Evolutionary conservation across 2,329 filamentous ascomycete genomes (phyloP).

Genomic region (Eutypa lata): DNA sequence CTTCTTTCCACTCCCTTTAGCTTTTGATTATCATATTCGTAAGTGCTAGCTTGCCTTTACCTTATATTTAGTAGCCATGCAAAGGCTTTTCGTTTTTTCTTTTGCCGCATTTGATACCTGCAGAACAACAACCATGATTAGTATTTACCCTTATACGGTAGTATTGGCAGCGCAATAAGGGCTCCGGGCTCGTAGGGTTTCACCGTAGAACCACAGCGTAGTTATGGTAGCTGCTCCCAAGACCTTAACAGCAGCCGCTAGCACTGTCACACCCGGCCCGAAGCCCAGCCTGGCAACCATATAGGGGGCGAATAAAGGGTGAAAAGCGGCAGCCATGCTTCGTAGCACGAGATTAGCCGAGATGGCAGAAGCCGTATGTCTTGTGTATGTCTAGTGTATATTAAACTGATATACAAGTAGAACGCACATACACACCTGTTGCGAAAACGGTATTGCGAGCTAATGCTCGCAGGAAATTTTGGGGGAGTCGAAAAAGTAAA

Average conservation of each 20-base stretch:
- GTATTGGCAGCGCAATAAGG: background rate
- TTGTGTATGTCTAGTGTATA: background rate
- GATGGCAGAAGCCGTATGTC: background rate
- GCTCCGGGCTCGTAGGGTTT: background rate
- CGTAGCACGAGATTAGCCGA: background rate
- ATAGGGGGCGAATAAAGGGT: background rate
- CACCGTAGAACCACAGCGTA: background rate
- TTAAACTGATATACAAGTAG: background rate
- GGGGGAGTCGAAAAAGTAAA: no score
- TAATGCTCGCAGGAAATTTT: no score
- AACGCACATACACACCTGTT: background rate
- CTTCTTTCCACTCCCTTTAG: no score
- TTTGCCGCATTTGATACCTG: no score
- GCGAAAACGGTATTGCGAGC: no score
- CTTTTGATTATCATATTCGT: no score
- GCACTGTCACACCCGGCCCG: background rate
- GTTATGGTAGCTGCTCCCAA: background rate
- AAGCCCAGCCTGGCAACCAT: background rate
- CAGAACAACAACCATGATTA: no score
- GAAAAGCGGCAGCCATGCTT: background rate
- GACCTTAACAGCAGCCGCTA: background rate
- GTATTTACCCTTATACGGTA: no score
- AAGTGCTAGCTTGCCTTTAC: no score
- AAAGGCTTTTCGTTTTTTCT: no score
- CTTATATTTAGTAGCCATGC: no score